Base-by-base conservation (phyloP, 106 monocot species). In the Phalaenopsis equestris region DNA sequence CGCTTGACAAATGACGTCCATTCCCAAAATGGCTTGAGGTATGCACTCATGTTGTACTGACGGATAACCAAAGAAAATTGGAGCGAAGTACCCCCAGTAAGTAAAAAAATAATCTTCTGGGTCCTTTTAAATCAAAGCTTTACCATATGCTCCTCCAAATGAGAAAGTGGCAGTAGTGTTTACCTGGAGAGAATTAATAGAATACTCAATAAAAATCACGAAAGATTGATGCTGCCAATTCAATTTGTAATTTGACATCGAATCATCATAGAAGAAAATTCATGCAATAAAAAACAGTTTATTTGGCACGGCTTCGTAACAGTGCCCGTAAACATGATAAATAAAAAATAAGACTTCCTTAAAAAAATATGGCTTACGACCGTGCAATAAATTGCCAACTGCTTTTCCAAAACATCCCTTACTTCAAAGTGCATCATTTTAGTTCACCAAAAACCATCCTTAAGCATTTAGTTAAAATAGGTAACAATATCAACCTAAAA, bases 31-130 rank as follows among this genome's bases (percentile, higher is more conserved):
- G 67, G 99, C 99, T 91, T 95, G 99, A 75, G 99, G 99, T 78
- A 99, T 99, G 82, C 99, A 99, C 81, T 99, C 99, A 73, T 99
- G 99, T 95, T 99, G 99, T 67, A 99, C 99, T 99, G 93, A 83
- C 88, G 87, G 80, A 88, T 86, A 92, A 93, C 86, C 90, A 96
- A 94, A 95, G 81, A 94, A 93, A 93, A 94, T 89, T 88, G 98
- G 90, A 88, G 86, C 81, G 83, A 61, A 90, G 89, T 43, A 95
- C 90, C 90, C 89, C 88, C 83, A 75, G 88, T 95, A 81, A 93
- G 92, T 89, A 90, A 90, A 92, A 82, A 85, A 86, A 83, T 52
- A 85, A 93, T 73, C 87, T 85, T 89, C 92, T 74, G 84, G 84
- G 61, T 86, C 91, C 93, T 84, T 91, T 88, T 87, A 87, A 95